These are phyloP conservation scores for Cucurbita argyrosperma DNA, from an alignment of 306 rosid genomes.

Conservation along the genomic window DNA sequence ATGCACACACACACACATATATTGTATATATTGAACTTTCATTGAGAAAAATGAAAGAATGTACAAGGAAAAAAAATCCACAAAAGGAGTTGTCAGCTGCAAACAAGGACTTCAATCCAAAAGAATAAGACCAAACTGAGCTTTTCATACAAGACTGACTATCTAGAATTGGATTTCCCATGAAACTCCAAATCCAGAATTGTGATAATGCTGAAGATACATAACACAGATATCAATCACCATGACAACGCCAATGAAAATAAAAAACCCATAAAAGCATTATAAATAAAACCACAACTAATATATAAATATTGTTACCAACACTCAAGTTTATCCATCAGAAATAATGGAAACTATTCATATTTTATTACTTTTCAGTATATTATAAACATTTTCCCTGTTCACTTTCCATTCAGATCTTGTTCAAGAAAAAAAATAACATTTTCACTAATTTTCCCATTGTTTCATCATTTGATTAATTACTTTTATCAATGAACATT, in stretches of 20 bases:
- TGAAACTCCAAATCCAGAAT: neutral
- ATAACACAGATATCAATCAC: neutral
- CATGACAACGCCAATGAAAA: neutral
- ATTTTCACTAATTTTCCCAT: neutral
- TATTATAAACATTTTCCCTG: neutral
- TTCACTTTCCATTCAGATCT: neutral
- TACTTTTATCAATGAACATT: neutral
- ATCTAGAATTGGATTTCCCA: neutral
- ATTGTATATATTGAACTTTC: too few species aligned
- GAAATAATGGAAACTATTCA: neutral
- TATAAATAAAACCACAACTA: neutral
- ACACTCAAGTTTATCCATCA: neutral
- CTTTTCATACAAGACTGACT: neutral
- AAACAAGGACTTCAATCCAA: too few species aligned
- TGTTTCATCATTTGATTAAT: neutral
- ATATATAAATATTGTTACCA: neutral
- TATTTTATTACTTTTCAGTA: neutral
- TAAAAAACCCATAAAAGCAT: neutral
- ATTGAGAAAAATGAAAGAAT: neutral
- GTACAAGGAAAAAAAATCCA: neutral
- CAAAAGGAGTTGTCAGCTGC: too few species aligned
- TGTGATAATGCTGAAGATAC: neutral
- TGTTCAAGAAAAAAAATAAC: neutral
- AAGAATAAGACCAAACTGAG: too few species aligned
- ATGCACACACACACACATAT: too few species aligned